A percentile compares a stretch with the other conserved stretches of the same genome.
phyloP scores from a whole-genome alignment of 257 asterid genomes.

The Solanum chmielewskii region DNA sequence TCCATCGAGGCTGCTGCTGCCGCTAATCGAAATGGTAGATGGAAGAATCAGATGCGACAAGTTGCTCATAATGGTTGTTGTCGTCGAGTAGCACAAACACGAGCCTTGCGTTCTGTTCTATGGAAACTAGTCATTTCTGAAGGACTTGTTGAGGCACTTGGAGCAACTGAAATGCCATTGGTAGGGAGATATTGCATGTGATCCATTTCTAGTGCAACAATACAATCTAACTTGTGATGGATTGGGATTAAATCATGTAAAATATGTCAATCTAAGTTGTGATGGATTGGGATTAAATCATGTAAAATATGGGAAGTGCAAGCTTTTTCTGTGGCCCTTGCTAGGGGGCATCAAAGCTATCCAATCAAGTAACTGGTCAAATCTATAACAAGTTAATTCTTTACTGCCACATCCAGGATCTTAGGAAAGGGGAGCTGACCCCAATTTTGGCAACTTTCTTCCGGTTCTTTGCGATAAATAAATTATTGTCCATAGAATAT shows the following conservation, averaged over 20 bases:
- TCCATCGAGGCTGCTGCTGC: conserved; percentile 78
- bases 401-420: not conserved
- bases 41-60: conserved; percentile 90
- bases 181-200: conserved; percentile 30
- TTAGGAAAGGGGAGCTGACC: not conserved
- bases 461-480: not conserved
- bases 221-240: not conserved
- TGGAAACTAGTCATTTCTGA: conserved; percentile 85
- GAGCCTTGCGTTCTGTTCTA: conserved; percentile 63
- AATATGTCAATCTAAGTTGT: not conserved
- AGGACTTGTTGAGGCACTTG: conserved; percentile 59
- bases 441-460: not conserved
- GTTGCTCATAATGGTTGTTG: conserved; percentile 98
- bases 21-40: conserved; percentile 75
- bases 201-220: not conserved
- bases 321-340: not conserved
- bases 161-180: conserved; percentile 66
- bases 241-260: not conserved
- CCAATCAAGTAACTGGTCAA: not conserved
- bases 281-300: not conserved
- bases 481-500: not conserved
- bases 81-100: conserved; percentile 81
- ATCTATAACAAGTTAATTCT: not conserved
- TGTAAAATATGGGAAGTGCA: not conserved
- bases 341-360: not conserved